Conservation (phyloP, 371 early-diverging fungal species). For the Rhizopus microsporus region DNA sequence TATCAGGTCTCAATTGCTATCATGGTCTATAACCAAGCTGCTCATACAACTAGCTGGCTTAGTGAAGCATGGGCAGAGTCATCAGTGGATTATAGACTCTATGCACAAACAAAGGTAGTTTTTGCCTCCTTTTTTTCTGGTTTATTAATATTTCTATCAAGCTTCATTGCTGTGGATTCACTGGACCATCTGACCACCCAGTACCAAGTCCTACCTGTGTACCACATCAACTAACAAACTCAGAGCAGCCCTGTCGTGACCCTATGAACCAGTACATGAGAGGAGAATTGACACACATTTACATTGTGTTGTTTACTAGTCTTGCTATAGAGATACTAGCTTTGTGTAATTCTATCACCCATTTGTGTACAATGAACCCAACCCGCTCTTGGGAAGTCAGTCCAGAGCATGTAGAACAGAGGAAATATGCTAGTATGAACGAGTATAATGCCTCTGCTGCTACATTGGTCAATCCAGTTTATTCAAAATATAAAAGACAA, state of each 20-base stretch:
- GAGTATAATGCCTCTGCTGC: constrained; percentile 16
- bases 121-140: neutral
- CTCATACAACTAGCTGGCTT: constrained; percentile 34
- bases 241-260: constrained; percentile 33
- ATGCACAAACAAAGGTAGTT: constrained; percentile 38
- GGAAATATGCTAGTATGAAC: constrained; percentile 6
- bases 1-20: constrained; percentile 37
- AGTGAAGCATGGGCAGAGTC: constrained; percentile 34
- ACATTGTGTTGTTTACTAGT: constrained; percentile 37
- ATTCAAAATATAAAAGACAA: constrained; percentile 15
- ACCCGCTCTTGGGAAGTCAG: constrained; percentile 13
- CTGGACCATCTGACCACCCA: constrained; percentile 32
- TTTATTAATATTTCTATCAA: constrained; percentile 9
- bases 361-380: constrained; percentile 27
- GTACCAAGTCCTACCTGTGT: constrained; percentile 28
- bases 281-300: constrained; percentile 27
- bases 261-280: constrained; percentile 27
- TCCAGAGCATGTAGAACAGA: constrained; percentile 8
- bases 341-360: constrained; percentile 36
- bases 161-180: constrained; percentile 43
- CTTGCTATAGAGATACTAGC: constrained; percentile 38
- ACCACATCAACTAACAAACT: constrained; percentile 25
- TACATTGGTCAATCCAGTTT: constrained; percentile 9
- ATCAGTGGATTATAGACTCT: constrained; percentile 28
- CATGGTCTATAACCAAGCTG: constrained; percentile 43